Evolutionary conservation across 805 yeast species (phyloP).

Genomic region (Zygoascus bituminiphila): DNA sequence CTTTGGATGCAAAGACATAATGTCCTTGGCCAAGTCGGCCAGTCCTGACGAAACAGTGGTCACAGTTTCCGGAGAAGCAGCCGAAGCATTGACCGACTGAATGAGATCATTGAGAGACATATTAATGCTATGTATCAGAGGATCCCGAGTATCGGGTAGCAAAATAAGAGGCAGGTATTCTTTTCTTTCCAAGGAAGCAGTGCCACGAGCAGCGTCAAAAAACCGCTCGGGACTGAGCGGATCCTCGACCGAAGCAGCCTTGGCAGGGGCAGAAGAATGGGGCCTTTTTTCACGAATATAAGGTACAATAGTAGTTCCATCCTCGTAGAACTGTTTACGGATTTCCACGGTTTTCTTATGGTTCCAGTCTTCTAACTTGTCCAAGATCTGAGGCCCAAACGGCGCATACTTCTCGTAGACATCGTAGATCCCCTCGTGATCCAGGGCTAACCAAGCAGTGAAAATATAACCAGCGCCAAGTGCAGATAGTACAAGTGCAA

Average conservation of each 20-base stretch:
- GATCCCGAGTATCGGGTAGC: conserved; percentile 22
- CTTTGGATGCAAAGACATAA: conserved; percentile 8
- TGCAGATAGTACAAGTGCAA: not conserved
- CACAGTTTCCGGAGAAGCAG: conserved; percentile 19
- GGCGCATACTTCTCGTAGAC: conserved; percentile 15
- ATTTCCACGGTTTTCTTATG: conserved; percentile 7
- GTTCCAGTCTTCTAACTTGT: conserved; percentile 16
- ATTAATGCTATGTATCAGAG: conserved; percentile 17
- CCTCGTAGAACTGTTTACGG: conserved; percentile 10
- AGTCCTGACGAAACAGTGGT: conserved; percentile 12
- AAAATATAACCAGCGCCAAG: conserved; percentile 3
- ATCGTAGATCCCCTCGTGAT: conserved; percentile 1
- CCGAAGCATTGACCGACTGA: conserved; percentile 21
- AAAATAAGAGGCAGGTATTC: conserved; percentile 23
- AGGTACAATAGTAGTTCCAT: conserved; percentile 8
- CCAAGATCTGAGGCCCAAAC: conserved; percentile 14
- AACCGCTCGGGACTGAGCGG: conserved; percentile 18
- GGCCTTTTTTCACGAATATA: conserved; percentile 11
- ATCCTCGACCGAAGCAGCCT: conserved; percentile 8
- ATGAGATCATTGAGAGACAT: conserved; percentile 24
- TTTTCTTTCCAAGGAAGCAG: conserved; percentile 15
- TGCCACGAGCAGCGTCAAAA: conserved; percentile 21
- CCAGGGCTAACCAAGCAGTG: conserved; percentile 3
- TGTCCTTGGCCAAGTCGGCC: conserved; percentile 13
- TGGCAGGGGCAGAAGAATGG: conserved; percentile 1